A percentile compares a stretch with the other conserved stretches of the same genome.
These are phyloP conservation scores for Syzygium jambos DNA, from an alignment of 345 rosid genomes.

Conservation along the genomic window DNA sequence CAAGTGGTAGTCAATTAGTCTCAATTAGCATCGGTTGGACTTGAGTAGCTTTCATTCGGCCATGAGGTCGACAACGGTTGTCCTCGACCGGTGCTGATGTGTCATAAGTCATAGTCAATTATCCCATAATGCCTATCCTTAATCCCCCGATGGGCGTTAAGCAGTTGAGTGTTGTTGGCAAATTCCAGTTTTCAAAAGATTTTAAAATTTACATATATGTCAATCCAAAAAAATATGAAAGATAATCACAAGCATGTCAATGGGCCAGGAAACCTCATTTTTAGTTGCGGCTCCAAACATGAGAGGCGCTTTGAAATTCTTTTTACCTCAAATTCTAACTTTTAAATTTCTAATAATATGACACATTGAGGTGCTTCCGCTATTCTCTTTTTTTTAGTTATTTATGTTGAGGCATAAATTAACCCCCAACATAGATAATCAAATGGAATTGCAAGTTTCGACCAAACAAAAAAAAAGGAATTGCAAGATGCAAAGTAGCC, in stretches of 20 bases:
- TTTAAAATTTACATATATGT: neutral
- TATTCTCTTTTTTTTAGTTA: no score
- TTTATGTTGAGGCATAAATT: no score
- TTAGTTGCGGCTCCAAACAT: no score
- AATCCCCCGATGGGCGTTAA: neutral
- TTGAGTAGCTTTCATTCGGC: neutral
- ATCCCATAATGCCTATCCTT: neutral
- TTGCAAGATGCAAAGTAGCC: neutral
- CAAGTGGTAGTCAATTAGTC: neutral
- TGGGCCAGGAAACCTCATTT: no score
- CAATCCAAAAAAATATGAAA: neutral
- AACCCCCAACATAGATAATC: no score
- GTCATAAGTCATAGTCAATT: neutral
- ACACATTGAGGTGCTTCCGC: no score
- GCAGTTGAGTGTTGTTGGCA: neutral
- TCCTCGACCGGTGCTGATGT: neutral
- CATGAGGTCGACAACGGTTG: neutral
- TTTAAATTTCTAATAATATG: no score
- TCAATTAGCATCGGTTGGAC: neutral
- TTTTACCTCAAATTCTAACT: no score
- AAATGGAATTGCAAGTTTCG: no score
- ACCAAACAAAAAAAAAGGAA: neutral
- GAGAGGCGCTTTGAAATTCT: no score
- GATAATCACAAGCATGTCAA: no score
- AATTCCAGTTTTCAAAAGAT: neutral